These are phyloP conservation scores for Hyphodiscus sp. DNA, from an alignment of 2,329 filamentous ascomycete genomes.

Conservation along the genomic window DNA sequence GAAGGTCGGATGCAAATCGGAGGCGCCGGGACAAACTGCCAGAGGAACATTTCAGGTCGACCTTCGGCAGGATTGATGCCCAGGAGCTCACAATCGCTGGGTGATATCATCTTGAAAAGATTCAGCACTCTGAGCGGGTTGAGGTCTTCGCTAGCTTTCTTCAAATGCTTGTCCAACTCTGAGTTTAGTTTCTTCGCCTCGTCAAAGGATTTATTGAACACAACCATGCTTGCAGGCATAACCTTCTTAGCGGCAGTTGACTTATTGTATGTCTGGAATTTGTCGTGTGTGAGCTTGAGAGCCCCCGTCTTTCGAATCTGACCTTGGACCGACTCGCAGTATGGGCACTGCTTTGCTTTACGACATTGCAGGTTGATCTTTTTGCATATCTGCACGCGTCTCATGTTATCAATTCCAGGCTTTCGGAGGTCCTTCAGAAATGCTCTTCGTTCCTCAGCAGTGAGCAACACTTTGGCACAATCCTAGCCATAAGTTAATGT, in stretches of 20 bases:
- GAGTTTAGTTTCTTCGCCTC: constrained; percentile 70
- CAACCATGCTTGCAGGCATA: constrained; percentile 71
- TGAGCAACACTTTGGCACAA: constrained; percentile 77
- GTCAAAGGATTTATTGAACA: constrained; percentile 80
- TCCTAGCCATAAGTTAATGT: constrained; percentile 40
- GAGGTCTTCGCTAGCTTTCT: constrained; percentile 89
- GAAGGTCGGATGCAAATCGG: constrained; percentile 92
- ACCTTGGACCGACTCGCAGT: constrained; percentile 79
- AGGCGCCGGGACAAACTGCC: constrained; percentile 91
- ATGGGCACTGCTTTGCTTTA: constrained; percentile 76
- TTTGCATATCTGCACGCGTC: constrained; percentile 77
- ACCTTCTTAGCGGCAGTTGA: constrained; percentile 83
- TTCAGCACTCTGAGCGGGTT: constrained; percentile 85
- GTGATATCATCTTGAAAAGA: constrained; percentile 81
- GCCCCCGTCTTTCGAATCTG: constrained; percentile 86
- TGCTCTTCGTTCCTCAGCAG: constrained; percentile 68
- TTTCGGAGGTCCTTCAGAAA: constrained; percentile 77
- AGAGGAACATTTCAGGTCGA: constrained; percentile 92
- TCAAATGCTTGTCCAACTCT: constrained; percentile 84
- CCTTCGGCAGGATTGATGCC: constrained; percentile 83
- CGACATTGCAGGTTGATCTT: constrained; percentile 83
- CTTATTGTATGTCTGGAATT: constrained; percentile 80
- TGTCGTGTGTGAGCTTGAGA: constrained; percentile 93
- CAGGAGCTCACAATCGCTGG: constrained; percentile 82
- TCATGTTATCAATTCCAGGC: constrained; percentile 79